These are phyloP conservation scores for Lunularia cruciata DNA, from an alignment of 225 moss, liverwort and hornwort genomes.

Conservation along the genomic window DNA sequence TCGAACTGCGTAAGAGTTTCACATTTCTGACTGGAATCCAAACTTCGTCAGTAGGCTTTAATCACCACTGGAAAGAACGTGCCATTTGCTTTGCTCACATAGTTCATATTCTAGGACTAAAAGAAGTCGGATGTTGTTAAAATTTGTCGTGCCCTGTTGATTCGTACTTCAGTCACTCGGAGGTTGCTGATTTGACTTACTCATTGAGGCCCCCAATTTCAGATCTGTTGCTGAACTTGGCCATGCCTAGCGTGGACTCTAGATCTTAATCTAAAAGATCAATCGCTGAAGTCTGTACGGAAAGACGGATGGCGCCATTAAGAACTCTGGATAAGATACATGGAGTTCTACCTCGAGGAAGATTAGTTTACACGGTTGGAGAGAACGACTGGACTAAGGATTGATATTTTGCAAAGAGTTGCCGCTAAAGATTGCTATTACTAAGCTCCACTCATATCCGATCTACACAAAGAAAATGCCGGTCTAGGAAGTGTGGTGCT, in stretches of 20 bases:
- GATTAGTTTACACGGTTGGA: slow-evolving; percentile 64
- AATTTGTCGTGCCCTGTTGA: too few species aligned
- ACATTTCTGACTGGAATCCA: slow-evolving; percentile 59
- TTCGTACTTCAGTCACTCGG: too few species aligned
- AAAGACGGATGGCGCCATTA: slow-evolving; percentile 1
- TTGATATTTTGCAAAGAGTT: slow-evolving; percentile 63
- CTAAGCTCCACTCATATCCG: too few species aligned
- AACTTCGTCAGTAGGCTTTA: slow-evolving; percentile 64
- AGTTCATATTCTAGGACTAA: too few species aligned
- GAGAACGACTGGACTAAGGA: slow-evolving; percentile 66
- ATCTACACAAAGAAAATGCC: too few species aligned
- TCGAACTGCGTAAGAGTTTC: slow-evolving; percentile 55
- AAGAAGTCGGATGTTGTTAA: too few species aligned
- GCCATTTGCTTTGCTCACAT: not conserved
- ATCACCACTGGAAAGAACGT: slow-evolving; percentile 52
- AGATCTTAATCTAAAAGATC: too few species aligned
- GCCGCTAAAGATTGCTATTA: too few species aligned
- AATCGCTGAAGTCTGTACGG: too few species aligned
- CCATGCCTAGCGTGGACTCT: too few species aligned
- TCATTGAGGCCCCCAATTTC: not conserved
- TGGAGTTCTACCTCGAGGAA: slow-evolving; percentile 56
- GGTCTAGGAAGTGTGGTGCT: too few species aligned
- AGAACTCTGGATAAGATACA: slow-evolving; percentile 68
- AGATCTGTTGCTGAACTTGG: not conserved
- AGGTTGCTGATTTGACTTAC: not conserved